A percentile compares a stretch with the other conserved stretches of the same genome.
Conservation (phyloP, 2,329 filamentous ascomycete species). For the Aspergillus cejpii region DNA sequence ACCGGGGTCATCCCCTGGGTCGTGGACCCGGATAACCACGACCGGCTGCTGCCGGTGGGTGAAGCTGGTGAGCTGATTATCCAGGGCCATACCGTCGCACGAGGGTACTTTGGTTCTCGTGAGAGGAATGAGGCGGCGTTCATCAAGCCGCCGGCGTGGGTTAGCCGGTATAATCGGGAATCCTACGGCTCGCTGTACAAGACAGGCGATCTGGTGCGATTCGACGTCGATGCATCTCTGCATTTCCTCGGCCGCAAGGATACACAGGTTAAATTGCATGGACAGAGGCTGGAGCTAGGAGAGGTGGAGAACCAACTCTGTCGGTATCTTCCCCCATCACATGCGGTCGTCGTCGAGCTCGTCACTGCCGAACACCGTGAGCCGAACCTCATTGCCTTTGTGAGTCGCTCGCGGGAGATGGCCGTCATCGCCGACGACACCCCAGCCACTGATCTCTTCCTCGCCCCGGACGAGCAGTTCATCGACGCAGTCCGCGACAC, state of each 20-base stretch:
- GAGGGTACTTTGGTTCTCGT: background rate
- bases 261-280: background rate
- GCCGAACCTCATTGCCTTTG: background rate
- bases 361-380: background rate
- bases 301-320: slow-evolving; percentile 1
- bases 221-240: background rate
- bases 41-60: background rate
- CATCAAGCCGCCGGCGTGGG: background rate
- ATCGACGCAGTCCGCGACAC: background rate
- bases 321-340: background rate
- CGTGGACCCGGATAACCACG: slow-evolving; percentile 1
- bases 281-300: slow-evolving; percentile 3
- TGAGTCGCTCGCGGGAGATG: background rate
- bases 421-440: background rate
- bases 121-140: background rate
- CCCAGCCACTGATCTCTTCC: background rate
- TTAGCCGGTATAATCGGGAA: background rate
- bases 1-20: background rate
- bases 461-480: background rate
- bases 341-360: background rate
- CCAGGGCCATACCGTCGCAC: background rate
- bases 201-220: slow-evolving; percentile 1
- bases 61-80: background rate
- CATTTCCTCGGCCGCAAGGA: background rate
- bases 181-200: background rate